Conservation (phyloP, 306 rosid species). For the Malus domestica region ASM211411v1 NC_041792.1:18668407-18668906, state of each 20-base stretch:
- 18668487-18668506: constrained; percentile 60
- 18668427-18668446: constrained; percentile 73
- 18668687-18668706: constrained; percentile 47
- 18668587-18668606: constrained; percentile 34
- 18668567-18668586: constrained; percentile 40
- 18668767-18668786: not conserved
- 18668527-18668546: constrained; percentile 63
- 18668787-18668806: constrained; percentile 51
- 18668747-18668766: constrained; percentile 14
- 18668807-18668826: constrained; percentile 49
- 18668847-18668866: constrained; percentile 47
- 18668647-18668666: constrained; percentile 40
- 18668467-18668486: constrained; percentile 60
- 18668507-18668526: constrained; percentile 84
- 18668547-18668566: constrained; percentile 50
- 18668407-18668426: constrained; percentile 52
- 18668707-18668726: constrained; percentile 39
- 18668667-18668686: constrained; percentile 62
- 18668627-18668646: constrained; percentile 46
- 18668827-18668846: constrained; percentile 51
- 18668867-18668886: constrained; percentile 50
- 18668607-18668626: constrained; percentile 41
- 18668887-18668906: constrained; percentile 36
- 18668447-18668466: constrained; percentile 40
- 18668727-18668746: not conserved